Evolutionary conservation across 2,329 filamentous ascomycete genomes (phyloP).

Genomic region (Cladophialophora chaetospira): DNA sequence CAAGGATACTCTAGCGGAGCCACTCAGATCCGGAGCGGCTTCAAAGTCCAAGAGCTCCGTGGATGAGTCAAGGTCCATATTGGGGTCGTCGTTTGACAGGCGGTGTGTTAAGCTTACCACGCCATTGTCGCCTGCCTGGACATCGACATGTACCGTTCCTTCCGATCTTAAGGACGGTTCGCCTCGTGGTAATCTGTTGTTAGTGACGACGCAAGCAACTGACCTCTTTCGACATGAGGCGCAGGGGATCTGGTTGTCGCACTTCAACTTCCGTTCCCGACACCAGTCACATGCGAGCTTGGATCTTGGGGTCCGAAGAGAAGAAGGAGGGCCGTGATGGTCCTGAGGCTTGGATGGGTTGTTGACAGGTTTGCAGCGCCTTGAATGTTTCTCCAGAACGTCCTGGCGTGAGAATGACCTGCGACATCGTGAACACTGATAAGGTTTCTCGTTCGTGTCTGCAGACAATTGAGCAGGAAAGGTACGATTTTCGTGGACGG

Average conservation of each 20-base stretch:
- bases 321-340: no score
- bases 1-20: no score
- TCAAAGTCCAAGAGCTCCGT: no score
- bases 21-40: no score
- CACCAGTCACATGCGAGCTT: constrained; percentile 9
- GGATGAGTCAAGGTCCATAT: no score
- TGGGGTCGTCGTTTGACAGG: no score
- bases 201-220: neutral
- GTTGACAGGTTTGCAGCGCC: neutral
- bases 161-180: neutral
- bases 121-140: no score
- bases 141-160: no score
- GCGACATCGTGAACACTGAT: neutral
- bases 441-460: constrained; percentile 9
- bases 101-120: no score
- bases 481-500: neutral
- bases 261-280: constrained; percentile 8
- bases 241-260: constrained; percentile 11
- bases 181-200: neutral
- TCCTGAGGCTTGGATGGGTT: neutral
- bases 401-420: neutral
- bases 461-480: neutral
- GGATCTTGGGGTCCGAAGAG: no score
- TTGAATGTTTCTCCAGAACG: constrained; percentile 8
- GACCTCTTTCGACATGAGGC: neutral